Percentiles rank a stretch among this genome's conserved stretches.
phyloP scores from a whole-genome alignment of 163 green algal genomes.

The Scenedesmus sp. region DNA sequence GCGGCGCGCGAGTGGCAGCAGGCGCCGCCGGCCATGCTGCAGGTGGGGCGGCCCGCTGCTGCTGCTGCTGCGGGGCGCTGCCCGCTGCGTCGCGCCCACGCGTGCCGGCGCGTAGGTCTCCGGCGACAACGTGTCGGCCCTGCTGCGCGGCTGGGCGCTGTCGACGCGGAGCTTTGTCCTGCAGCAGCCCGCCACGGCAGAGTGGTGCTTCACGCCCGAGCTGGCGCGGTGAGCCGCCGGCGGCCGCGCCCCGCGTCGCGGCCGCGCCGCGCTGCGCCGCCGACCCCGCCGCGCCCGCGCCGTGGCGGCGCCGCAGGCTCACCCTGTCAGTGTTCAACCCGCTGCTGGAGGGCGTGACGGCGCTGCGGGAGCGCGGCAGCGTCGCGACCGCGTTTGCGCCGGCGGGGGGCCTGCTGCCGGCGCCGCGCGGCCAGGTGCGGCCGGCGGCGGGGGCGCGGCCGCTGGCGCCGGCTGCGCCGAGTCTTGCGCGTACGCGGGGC shows the following conservation, averaged over 20 bases:
- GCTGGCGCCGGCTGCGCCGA: too few relatives aligned
- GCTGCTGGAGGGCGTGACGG: constrained; percentile 1
- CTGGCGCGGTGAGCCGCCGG: constrained; percentile 25
- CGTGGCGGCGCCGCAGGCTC: constrained; percentile 22
- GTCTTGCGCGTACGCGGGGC: too few relatives aligned
- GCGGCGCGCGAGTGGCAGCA: neutral
- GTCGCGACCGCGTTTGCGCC: neutral
- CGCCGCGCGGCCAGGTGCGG: neutral
- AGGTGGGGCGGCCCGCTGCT: neutral
- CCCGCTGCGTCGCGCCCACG: too few relatives aligned
- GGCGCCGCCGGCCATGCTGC: constrained; percentile 14
- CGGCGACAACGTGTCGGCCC: neutral
- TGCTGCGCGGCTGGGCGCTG: constrained; percentile 17
- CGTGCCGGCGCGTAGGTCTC: constrained; percentile 23
- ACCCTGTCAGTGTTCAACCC: constrained; percentile 32
- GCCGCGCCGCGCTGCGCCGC: neutral
- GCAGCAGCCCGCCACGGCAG: constrained; percentile 4
- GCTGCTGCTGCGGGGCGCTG: too few relatives aligned
- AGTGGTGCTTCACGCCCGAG: constrained; percentile 25
- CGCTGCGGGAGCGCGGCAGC: neutral
- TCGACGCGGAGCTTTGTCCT: neutral
- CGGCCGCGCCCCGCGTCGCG: too few relatives aligned
- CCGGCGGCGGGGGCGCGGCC: too few relatives aligned
- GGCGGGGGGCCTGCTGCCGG: neutral
- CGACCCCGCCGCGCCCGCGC: neutral